Percentiles rank a stretch among this genome's conserved stretches.
These are phyloP conservation scores for Vaccinium macrocarpon DNA, from an alignment of 148 eudicot species.

Conservation along the genomic window DNA sequence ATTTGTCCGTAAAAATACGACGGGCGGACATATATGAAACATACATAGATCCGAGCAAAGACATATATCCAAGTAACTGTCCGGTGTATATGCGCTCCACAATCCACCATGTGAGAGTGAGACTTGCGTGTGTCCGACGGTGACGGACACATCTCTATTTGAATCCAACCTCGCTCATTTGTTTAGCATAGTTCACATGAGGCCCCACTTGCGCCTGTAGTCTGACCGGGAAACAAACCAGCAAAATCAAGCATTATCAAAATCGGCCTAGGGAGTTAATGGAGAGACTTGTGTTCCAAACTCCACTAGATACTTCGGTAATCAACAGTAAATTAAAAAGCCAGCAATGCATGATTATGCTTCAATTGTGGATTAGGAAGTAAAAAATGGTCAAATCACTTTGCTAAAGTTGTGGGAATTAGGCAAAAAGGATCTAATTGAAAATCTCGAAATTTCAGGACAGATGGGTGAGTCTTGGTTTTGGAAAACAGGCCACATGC, in stretches of 20 bases:
- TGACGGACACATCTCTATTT: too few relatives aligned
- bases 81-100: neutral
- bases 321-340: neutral
- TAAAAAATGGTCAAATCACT: neutral
- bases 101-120: neutral
- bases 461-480: neutral
- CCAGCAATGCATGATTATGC: neutral
- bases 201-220: neutral
- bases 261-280: neutral
- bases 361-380: neutral
- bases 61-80: neutral
- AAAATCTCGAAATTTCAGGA: neutral
- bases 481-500: neutral
- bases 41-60: neutral
- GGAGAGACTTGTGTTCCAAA: neutral
- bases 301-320: neutral
- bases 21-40: too few relatives aligned
- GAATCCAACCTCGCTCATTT: neutral
- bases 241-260: neutral
- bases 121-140: neutral
- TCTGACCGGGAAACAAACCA: neutral
- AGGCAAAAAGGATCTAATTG: neutral
- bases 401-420: neutral
- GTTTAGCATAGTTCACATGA: neutral
- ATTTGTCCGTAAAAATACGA: too few relatives aligned